These are phyloP conservation scores for Paramyrothecium roridum DNA, from an alignment of 2,329 filamentous ascomycete genomes.

Conservation along the genomic window DNA sequence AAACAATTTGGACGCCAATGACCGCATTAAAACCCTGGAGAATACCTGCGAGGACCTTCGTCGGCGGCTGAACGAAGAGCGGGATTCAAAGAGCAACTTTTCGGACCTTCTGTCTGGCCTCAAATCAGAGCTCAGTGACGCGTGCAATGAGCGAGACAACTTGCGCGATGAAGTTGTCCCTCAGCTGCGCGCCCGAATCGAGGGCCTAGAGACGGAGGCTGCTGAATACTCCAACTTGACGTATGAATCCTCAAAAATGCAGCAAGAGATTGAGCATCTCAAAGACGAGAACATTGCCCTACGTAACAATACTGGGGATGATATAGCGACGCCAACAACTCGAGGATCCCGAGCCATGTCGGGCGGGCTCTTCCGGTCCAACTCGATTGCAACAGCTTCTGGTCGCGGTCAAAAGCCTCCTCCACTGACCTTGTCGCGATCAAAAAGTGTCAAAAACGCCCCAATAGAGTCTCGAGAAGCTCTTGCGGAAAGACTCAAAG, in stretches of 20 bases:
- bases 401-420: conserved; percentile 35
- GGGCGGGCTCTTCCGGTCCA: conserved; percentile 59
- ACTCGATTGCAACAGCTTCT: conserved; percentile 60
- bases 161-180: conserved; percentile 86
- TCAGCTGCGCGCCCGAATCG: conserved; percentile 70
- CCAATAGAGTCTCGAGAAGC: conserved; percentile 61
- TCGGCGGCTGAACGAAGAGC: conserved; percentile 79
- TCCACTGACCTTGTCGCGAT: conserved; percentile 50
- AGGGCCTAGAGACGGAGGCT: conserved; percentile 74
- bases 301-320: conserved; percentile 33
- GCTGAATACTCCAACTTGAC: conserved; percentile 68
- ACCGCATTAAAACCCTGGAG: conserved; percentile 75
- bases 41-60: conserved; percentile 76
- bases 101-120: conserved; percentile 86
- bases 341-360: conserved; percentile 27
- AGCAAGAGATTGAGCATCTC: conserved; percentile 77
- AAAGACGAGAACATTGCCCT: conserved; percentile 64
- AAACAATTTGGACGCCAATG: conserved; percentile 53
- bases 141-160: conserved; percentile 87
- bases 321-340: conserved; percentile 15
- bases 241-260: conserved; percentile 80
- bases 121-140: conserved; percentile 75
- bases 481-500: conserved; percentile 77
- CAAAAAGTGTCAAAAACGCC: conserved; percentile 51
- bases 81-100: conserved; percentile 85